phyloP scores from a whole-genome alignment of 2,329 filamentous ascomycete genomes.

The Macrophomina pseudophaseolina region DNA sequence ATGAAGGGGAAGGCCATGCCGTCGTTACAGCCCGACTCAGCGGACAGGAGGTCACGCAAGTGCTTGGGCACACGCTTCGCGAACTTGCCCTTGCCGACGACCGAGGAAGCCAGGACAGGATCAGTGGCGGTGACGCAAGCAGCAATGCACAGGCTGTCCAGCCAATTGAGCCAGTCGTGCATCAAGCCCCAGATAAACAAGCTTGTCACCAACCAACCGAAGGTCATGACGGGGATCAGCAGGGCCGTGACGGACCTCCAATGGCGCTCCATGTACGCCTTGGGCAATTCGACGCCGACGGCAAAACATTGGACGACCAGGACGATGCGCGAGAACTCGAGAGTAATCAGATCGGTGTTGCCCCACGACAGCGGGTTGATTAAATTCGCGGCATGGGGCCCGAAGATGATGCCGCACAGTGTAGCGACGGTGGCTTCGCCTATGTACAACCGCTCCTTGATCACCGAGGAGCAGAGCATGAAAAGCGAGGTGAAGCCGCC shows the following conservation, averaged over 20 bases:
- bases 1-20: slow-evolving; percentile 99
- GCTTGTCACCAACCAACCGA: slow-evolving; percentile 91
- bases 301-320: slow-evolving; percentile 92
- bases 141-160: slow-evolving; percentile 84
- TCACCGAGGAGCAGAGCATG: slow-evolving; percentile 97
- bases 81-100: slow-evolving; percentile 98
- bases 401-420: slow-evolving; percentile 85
- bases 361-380: slow-evolving; percentile 80
- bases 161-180: slow-evolving; percentile 76
- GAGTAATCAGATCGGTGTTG: slow-evolving; percentile 81
- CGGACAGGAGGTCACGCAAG: slow-evolving; percentile 90
- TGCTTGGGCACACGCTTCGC: slow-evolving; percentile 97
- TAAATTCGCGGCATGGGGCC: slow-evolving; percentile 80
- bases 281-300: slow-evolving; percentile 86
- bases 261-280: slow-evolving; percentile 96
- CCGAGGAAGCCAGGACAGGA: slow-evolving; percentile 93
- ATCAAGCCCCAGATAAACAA: slow-evolving; percentile 93
- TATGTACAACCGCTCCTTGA: slow-evolving; percentile 98
- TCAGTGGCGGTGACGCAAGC: slow-evolving; percentile 98
- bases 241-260: slow-evolving; percentile 91
- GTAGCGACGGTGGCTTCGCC: slow-evolving; percentile 96
- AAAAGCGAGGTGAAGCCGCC: slow-evolving; percentile 97
- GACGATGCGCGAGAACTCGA: slow-evolving; percentile 88
- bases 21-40: slow-evolving; percentile 98
- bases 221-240: slow-evolving; percentile 95